Conservation (phyloP, 2,329 filamentous ascomycete genomes). For the Aspergillus cejpii region DNA sequence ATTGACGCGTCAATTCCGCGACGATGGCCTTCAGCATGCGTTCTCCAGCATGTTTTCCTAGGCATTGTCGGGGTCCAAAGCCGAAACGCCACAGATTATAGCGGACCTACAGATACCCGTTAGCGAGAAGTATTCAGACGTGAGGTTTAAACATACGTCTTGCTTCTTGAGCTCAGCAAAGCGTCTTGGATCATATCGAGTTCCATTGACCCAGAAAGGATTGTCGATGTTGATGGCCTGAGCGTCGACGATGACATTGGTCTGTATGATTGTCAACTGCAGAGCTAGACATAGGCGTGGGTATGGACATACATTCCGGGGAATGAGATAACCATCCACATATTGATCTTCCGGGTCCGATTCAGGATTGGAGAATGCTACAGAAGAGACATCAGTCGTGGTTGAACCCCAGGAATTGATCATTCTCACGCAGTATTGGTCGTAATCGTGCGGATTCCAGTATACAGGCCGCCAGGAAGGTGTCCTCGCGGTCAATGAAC, state of each 20-base stretch:
- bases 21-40: not conserved
- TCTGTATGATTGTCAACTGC: not conserved
- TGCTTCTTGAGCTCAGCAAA: not conserved
- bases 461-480: not conserved
- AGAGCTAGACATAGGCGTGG: too few species aligned
- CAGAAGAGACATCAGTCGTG: not conserved
- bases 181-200: not conserved
- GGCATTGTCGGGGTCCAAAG: not conserved
- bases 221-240: not conserved
- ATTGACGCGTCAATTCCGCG: not conserved
- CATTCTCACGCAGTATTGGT: not conserved
- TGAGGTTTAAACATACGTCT: not conserved
- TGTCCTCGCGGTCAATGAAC: not conserved
- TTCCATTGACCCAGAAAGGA: not conserved
- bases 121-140: accelerated
- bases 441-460: not conserved
- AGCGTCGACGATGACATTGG: not conserved
- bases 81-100: not conserved
- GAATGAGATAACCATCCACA: not conserved
- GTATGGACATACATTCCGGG: not conserved
- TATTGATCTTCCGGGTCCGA: not conserved
- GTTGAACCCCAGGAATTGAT: not conserved
- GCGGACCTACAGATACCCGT: not conserved
- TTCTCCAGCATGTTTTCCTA: not conserved
- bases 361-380: not conserved